These are phyloP conservation scores for Solanum chiquidenum DNA, from an alignment of 257 asterid species.

Conservation along the genomic window DNA sequence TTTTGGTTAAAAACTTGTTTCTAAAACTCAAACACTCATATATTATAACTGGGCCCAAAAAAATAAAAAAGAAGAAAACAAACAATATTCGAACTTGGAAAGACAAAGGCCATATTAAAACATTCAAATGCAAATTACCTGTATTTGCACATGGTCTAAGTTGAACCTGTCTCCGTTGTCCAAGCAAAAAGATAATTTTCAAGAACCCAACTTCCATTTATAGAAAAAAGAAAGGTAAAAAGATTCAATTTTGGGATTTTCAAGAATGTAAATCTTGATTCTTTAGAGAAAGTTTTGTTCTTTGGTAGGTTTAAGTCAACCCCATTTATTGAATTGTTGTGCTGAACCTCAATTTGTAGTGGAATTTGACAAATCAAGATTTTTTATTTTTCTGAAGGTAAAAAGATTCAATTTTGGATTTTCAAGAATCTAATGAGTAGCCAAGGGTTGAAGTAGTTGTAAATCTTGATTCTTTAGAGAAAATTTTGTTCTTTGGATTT, in stretches of 20 bases:
- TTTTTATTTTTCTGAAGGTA: neutral
- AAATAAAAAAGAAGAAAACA: neutral
- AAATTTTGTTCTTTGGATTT: neutral
- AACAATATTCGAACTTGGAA: neutral
- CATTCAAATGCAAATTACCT: neutral
- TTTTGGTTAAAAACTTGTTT: neutral
- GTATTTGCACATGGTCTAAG: neutral
- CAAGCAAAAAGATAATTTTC: neutral
- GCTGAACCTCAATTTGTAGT: neutral
- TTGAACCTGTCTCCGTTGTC: neutral
- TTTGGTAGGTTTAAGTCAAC: neutral
- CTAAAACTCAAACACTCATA: neutral
- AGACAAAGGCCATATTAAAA: neutral
- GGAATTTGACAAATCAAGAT: neutral
- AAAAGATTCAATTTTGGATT: neutral
- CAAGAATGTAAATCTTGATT: neutral
- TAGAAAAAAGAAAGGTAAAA: neutral
- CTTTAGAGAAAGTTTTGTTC: neutral
- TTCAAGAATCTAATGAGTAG: neutral
- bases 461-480: neutral
- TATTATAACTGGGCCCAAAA: neutral
- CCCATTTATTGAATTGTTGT: neutral
- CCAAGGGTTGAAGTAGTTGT: neutral
- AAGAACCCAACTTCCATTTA: neutral
- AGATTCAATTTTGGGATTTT: neutral